A percentile compares a stretch with the other conserved stretches of the same genome.
Evolutionary conservation across 192 early-diverging fungal species (phyloP).

Genomic region (Coemansia sp.): DNA sequence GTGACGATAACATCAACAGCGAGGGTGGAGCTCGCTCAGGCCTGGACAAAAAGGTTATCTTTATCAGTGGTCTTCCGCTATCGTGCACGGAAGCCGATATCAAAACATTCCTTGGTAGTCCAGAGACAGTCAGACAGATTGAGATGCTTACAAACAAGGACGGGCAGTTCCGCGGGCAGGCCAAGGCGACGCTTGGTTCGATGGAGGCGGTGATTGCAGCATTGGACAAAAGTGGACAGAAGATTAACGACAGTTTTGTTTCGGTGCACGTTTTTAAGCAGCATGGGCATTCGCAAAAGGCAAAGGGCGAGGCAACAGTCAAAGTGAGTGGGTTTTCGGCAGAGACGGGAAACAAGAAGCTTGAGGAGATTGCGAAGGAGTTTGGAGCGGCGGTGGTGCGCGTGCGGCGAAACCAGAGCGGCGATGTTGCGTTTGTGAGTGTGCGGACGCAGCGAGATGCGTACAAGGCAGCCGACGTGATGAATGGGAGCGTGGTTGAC

Average conservation of each 20-base stretch:
- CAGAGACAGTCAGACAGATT: constrained; percentile 4
- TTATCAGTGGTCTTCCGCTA: constrained; percentile 25
- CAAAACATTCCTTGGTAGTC: constrained; percentile 19
- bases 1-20: neutral
- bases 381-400: constrained; percentile 20
- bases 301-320: constrained; percentile 8
- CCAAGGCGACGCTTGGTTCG: constrained; percentile 15
- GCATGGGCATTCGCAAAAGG: neutral
- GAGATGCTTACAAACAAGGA: constrained; percentile 21
- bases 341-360: constrained; percentile 34
- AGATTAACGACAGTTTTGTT: constrained; percentile 17
- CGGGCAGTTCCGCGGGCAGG: constrained; percentile 31
- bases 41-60: constrained; percentile 9
- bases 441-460: constrained; percentile 29
- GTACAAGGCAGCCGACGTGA: constrained; percentile 3
- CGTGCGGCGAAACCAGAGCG: constrained; percentile 27
- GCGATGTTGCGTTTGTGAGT: constrained; percentile 22
- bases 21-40: neutral
- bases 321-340: constrained; percentile 34
- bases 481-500: constrained; percentile 25
- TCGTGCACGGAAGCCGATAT: constrained; percentile 10
- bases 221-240: constrained; percentile 36
- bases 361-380: constrained; percentile 25
- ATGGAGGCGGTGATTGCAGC: constrained; percentile 23
- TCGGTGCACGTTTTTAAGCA: constrained; percentile 36